Evolutionary conservation across 2,329 filamentous ascomycete species (phyloP).

Genomic region (Penicillium brasilianum): DNA sequence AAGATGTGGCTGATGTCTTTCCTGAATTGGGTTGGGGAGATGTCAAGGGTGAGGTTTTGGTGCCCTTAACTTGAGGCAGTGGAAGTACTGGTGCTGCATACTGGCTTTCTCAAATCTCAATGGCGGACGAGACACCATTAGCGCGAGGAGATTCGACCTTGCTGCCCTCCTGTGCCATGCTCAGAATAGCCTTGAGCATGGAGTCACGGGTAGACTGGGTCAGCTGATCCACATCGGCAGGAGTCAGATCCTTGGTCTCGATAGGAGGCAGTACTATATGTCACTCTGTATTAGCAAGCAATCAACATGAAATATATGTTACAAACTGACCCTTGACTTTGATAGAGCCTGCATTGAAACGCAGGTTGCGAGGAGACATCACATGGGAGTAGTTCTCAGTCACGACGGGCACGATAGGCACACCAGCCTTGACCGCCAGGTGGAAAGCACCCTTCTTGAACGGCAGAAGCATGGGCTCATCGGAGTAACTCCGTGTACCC

Average conservation of each 20-base stretch:
- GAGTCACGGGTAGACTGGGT: slow-evolving; percentile 69
- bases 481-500: slow-evolving; percentile 87
- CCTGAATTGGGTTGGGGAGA: not conserved
- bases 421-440: slow-evolving; percentile 88
- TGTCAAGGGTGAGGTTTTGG: not conserved
- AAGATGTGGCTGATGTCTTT: not conserved
- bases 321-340: slow-evolving; percentile 70
- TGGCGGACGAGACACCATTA: slow-evolving; percentile 39
- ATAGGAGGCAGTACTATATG: slow-evolving; percentile 78
- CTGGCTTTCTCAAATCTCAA: slow-evolving; percentile 40
- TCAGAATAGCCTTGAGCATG: slow-evolving; percentile 69
- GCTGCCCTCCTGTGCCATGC: slow-evolving; percentile 43
- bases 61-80: not conserved
- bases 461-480: slow-evolving; percentile 80
- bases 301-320: not conserved
- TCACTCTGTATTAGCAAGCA: slow-evolving; percentile 15
- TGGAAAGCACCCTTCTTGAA: slow-evolving; percentile 99
- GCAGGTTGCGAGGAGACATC: slow-evolving; percentile 65
- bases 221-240: slow-evolving; percentile 78
- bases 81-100: not conserved
- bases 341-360: slow-evolving; percentile 72
- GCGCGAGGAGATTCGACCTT: slow-evolving; percentile 25
- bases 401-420: slow-evolving; percentile 87
- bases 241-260: slow-evolving; percentile 71
- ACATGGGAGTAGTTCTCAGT: slow-evolving; percentile 79